Evolutionary conservation across 1,284 basidiomycete species (phyloP).

Genomic region (Agaricales sp.): DNA sequence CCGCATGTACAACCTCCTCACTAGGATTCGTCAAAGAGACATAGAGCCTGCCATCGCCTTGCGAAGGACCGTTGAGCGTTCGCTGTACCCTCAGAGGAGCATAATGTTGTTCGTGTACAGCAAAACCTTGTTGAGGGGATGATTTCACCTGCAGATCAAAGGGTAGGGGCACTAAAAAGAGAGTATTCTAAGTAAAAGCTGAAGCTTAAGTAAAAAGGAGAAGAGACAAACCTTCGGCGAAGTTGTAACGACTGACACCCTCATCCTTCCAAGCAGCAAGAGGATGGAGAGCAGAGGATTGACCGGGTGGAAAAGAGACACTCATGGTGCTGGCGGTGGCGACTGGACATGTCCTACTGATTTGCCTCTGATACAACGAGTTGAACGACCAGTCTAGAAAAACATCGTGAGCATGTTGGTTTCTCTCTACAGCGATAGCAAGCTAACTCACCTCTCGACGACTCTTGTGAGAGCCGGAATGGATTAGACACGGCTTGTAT

Average conservation of each 20-base stretch:
- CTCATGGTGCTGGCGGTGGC: not conserved
- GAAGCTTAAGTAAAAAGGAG: too few relatives aligned
- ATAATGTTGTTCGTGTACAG: slow-evolving; percentile 19
- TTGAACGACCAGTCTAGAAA: not conserved
- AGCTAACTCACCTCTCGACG: slow-evolving; percentile 41
- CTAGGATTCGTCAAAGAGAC: slow-evolving; percentile 63
- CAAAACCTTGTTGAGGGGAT: slow-evolving; percentile 14
- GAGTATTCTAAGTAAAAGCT: not conserved
- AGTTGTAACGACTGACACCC: not conserved
- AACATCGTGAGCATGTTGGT: slow-evolving; percentile 6
- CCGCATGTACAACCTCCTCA: slow-evolving; percentile 35
- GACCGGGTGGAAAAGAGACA: not conserved
- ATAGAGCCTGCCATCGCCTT: slow-evolving; percentile 66
- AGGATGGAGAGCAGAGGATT: not conserved
- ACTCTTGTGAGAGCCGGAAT: slow-evolving; percentile 39
- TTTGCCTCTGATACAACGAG: not conserved
- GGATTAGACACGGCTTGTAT: slow-evolving; percentile 82
- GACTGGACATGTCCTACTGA: not conserved
- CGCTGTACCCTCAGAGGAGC: slow-evolving; percentile 58
- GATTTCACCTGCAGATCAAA: slow-evolving; percentile 11
- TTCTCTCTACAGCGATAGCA: slow-evolving; percentile 3
- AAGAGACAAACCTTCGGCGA: not conserved
- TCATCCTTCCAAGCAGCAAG: not conserved
- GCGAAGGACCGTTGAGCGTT: slow-evolving; percentile 66
- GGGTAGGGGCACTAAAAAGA: not conserved